phyloP scores from a whole-genome alignment of 2,329 filamentous ascomycete species.

The Phaeophleospora eucalypticola region DNA sequence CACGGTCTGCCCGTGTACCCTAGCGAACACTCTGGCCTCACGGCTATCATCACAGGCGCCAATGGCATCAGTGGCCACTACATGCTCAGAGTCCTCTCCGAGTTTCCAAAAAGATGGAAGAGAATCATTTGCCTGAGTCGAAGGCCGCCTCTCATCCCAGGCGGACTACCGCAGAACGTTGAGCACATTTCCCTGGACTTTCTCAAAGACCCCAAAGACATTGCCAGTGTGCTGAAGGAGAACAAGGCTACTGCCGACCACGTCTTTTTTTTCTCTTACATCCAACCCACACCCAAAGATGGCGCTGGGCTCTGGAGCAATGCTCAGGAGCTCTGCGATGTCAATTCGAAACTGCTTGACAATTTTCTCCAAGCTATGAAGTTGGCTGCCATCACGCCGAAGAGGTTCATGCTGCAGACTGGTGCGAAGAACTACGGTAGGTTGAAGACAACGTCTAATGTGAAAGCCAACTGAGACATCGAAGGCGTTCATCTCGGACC shows the following conservation, averaged over 20 bases:
- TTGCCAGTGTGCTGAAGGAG: slow-evolving; percentile 34
- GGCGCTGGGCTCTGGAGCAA: slow-evolving; percentile 47
- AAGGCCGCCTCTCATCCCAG: slow-evolving; percentile 35
- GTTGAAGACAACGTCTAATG: slow-evolving; percentile 12
- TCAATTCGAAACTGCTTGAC: slow-evolving; percentile 46
- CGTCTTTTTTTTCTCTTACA: slow-evolving; percentile 54
- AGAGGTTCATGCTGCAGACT: slow-evolving; percentile 48
- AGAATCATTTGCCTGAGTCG: slow-evolving; percentile 48
- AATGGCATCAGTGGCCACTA: slow-evolving; percentile 53
- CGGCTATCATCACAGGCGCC: slow-evolving; percentile 51
- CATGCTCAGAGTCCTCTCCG: slow-evolving; percentile 47
- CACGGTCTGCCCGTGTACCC: slow-evolving; percentile 49
- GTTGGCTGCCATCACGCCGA: slow-evolving; percentile 41
- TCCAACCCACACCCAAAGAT: slow-evolving; percentile 46
- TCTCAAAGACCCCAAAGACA: slow-evolving; percentile 34
- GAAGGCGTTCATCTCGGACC: slow-evolving; percentile 35
- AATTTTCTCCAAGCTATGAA: slow-evolving; percentile 48
- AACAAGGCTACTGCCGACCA: slow-evolving; percentile 39
- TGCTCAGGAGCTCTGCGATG: slow-evolving; percentile 46
- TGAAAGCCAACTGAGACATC: slow-evolving; percentile 28
- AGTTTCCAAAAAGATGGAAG: slow-evolving; percentile 47
- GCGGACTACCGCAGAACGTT: slow-evolving; percentile 26
- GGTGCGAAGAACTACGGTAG: slow-evolving; percentile 52
- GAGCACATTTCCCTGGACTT: slow-evolving; percentile 36
- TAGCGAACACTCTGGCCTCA: slow-evolving; percentile 38